Conservation (phyloP, 768 basidiomycete species). For the Agaricus subrufescens region DNA sequence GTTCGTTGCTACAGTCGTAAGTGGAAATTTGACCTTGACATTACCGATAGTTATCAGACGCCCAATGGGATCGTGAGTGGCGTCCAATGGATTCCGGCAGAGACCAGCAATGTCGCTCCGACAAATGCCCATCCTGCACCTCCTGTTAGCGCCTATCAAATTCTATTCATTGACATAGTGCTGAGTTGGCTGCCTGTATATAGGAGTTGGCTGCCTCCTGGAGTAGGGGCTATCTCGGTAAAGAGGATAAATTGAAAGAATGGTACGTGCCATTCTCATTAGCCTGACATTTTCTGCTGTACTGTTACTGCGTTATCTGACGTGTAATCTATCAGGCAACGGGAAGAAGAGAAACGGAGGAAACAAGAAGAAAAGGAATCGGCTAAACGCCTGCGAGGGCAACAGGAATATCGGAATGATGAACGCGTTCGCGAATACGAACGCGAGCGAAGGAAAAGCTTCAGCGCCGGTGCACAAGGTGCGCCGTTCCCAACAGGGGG, state of each 20-base stretch:
- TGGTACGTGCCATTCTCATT: background rate
- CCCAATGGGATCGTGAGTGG: constrained; percentile 62
- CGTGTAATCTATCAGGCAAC: constrained; percentile 32
- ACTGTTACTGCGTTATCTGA: background rate
- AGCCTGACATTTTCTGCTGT: background rate
- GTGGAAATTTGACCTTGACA: constrained; percentile 5
- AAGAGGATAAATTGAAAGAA: constrained; percentile 27
- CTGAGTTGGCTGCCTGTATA: background rate
- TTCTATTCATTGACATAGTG: background rate
- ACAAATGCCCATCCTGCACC: constrained; percentile 55
- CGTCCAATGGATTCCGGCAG: constrained; percentile 66
- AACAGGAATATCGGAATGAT: constrained; percentile 44
- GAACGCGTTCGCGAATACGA: constrained; percentile 56
- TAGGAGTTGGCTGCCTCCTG: constrained; percentile 30
- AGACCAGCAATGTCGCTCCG: constrained; percentile 59
- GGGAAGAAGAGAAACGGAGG: constrained; percentile 38
- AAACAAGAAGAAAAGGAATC: constrained; percentile 43
- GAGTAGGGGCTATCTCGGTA: constrained; percentile 37
- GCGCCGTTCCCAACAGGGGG: constrained; percentile 26
- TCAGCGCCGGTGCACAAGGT: constrained; percentile 31
- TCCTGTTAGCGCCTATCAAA: constrained; percentile 32
- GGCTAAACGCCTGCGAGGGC: constrained; percentile 43
- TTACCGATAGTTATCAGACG: constrained; percentile 60
- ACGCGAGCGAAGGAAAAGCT: constrained; percentile 52
- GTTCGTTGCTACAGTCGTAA: constrained; percentile 31